Conservation (phyloP, 805 yeast genomes). For the Candida chilensis region DNA sequence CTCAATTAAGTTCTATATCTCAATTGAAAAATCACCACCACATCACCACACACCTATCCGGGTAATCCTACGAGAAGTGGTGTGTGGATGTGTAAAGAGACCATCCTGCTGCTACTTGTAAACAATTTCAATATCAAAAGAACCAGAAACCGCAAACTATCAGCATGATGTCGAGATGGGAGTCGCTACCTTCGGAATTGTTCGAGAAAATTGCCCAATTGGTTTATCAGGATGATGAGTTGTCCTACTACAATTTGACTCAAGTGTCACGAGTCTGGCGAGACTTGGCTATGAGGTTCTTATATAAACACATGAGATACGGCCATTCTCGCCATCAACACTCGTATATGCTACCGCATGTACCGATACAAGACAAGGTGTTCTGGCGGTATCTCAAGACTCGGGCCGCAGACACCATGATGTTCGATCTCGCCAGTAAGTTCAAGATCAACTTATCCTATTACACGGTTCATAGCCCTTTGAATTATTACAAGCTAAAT, state of each 20-base stretch:
- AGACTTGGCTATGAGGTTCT: neutral
- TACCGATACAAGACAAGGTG: too few species aligned
- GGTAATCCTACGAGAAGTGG: too few species aligned
- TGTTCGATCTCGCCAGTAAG: neutral
- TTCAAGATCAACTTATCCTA: conserved; percentile 1
- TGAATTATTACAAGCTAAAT: neutral
- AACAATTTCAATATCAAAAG: too few species aligned
- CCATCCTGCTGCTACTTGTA: too few species aligned
- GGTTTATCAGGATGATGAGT: neutral
- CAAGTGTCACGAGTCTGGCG: neutral
- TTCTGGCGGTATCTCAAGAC: neutral
- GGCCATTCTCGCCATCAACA: neutral
- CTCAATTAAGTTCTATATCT: too few species aligned
- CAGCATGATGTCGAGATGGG: neutral
- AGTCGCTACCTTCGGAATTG: neutral
- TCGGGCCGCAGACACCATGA: neutral
- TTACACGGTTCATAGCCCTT: neutral
- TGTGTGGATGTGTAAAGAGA: too few species aligned
- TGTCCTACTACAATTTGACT: neutral
- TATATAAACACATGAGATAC: neutral
- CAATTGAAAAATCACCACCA: too few species aligned
- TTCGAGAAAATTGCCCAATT: neutral
- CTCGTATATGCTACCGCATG: too few species aligned
- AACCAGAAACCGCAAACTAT: too few species aligned
- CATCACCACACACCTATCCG: too few species aligned